Evolutionary conservation across 176 grass and related monocot species (phyloP).

Genomic region (Pharus latifolius): DNA sequence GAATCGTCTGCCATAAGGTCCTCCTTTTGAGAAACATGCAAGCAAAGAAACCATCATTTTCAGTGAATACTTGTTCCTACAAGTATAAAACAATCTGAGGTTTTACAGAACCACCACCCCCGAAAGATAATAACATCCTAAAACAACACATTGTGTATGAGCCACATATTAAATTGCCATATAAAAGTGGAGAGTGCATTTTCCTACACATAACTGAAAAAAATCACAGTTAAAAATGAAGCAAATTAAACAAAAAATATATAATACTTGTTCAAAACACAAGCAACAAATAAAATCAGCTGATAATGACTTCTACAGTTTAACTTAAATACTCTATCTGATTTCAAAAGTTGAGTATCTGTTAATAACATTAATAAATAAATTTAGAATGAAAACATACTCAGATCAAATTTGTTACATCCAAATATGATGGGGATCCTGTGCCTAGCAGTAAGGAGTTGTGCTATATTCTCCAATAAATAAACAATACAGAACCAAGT

Average conservation of each 20-base stretch:
- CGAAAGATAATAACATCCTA: background rate
- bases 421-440: background rate
- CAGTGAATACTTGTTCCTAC: conserved; percentile 84
- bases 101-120: conserved; percentile 2
- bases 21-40: conserved; percentile 97
- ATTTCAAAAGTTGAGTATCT: conserved; percentile 55
- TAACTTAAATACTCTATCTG: background rate
- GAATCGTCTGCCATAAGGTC: conserved; percentile 92
- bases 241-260: background rate
- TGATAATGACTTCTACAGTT: background rate
- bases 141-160: background rate
- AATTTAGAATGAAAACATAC: background rate
- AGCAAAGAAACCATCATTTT: conserved; percentile 93
- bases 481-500: background rate
- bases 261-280: background rate
- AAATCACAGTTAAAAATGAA: background rate
- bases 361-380: conserved; percentile 31
- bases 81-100: conserved; percentile 26
- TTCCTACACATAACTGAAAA: too few relatives aligned
- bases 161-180: background rate
- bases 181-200: too few relatives aligned
- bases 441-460: background rate
- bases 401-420: background rate
- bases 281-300: background rate
- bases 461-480: background rate